A percentile compares a stretch with the other conserved stretches of the same genome.
Conservation (phyloP, 805 yeast genomes). For the Ogataea dorogensis region DNA sequence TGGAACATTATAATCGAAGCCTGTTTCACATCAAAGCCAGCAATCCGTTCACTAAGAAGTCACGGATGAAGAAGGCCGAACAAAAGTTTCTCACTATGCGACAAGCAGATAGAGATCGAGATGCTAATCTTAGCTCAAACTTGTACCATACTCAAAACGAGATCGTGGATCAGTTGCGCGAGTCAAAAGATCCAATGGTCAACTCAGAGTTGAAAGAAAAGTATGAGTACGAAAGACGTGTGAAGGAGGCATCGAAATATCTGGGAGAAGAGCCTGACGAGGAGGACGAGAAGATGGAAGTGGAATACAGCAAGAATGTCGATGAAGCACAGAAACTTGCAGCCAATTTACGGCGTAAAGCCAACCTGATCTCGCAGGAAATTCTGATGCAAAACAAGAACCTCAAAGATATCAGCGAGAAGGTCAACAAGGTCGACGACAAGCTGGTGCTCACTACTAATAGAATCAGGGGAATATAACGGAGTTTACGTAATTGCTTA, state of each 20-base stretch:
- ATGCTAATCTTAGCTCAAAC: constrained; percentile 25
- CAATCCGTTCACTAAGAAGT: constrained; percentile 86
- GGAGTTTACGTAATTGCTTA: constrained; percentile 4
- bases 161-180: constrained; percentile 48
- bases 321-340: constrained; percentile 73
- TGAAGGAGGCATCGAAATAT: constrained; percentile 62
- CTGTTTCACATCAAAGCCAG: constrained; percentile 76
- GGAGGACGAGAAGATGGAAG: constrained; percentile 91
- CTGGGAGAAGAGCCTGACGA: constrained; percentile 80
- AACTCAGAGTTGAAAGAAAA: constrained; percentile 37
- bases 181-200: constrained; percentile 18
- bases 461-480: constrained; percentile 33
- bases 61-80: constrained; percentile 73
- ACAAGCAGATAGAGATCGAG: constrained; percentile 31
- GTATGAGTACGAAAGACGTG: constrained; percentile 50
- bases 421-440: constrained; percentile 81
- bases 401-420: constrained; percentile 72
- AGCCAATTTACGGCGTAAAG: constrained; percentile 67
- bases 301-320: constrained; percentile 79
- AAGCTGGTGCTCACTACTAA: constrained; percentile 47
- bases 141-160: constrained; percentile 29
- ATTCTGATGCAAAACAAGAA: constrained; percentile 75
- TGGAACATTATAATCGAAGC: constrained; percentile 75
- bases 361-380: constrained; percentile 72
- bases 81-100: constrained; percentile 56